These are phyloP conservation scores for Kalaharituber pfeilii DNA, from an alignment of 2,329 filamentous ascomycete species.

Conservation along the genomic window DNA sequence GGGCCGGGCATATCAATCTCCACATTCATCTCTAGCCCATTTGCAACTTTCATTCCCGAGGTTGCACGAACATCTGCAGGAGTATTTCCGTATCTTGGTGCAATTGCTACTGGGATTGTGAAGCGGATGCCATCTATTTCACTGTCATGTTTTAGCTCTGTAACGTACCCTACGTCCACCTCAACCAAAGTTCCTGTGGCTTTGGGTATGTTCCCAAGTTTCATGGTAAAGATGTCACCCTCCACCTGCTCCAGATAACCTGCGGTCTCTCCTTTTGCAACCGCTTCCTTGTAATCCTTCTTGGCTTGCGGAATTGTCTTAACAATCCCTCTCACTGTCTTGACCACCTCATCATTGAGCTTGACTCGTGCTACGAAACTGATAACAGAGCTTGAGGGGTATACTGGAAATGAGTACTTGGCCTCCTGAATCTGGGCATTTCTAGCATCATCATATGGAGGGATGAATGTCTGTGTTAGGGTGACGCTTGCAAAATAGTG, in stretches of 20 bases:
- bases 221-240: conserved; percentile 50
- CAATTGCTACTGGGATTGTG: conserved; percentile 49
- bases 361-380: conserved; percentile 45
- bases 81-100: conserved; percentile 44
- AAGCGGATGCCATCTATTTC: conserved; percentile 50
- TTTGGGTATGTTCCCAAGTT: conserved; percentile 48
- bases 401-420: conserved; percentile 52
- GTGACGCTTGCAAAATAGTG: neutral
- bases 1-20: conserved; percentile 40
- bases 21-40: conserved; percentile 38
- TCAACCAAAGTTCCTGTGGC: conserved; percentile 33
- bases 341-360: conserved; percentile 30
- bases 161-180: conserved; percentile 48
- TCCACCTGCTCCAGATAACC: conserved; percentile 47
- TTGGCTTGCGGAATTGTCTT: conserved; percentile 48
- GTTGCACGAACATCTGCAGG: conserved; percentile 26
- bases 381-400: conserved; percentile 53
- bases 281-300: conserved; percentile 41
- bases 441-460: conserved; percentile 44
- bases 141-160: conserved; percentile 55
- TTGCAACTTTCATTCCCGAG: conserved; percentile 18
- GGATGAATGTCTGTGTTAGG: conserved; percentile 26
- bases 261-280: conserved; percentile 41
- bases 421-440: conserved; percentile 35
- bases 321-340: conserved; percentile 44